Percentiles rank a stretch among this genome's conserved stretches.
These are phyloP conservation scores for Plantago ovata DNA, from an alignment of 257 asterid species.

Conservation along the genomic window DNA sequence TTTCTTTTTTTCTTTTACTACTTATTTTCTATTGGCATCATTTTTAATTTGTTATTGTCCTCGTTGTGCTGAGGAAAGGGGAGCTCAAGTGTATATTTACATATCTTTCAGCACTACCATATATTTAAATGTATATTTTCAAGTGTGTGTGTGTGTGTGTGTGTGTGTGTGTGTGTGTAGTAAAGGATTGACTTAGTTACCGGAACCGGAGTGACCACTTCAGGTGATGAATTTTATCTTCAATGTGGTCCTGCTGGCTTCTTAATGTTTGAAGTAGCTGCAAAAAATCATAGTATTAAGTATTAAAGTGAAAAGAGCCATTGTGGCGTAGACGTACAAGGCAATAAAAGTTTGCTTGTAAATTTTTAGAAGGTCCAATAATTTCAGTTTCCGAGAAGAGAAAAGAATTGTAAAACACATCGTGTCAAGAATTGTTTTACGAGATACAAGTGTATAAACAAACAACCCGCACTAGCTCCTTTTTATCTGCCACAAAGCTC, in stretches of 20 bases:
- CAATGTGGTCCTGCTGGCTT: conserved; percentile 75
- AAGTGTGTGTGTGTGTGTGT: conserved; percentile 1
- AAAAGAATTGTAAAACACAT: too few relatives aligned
- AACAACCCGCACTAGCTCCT: too few relatives aligned
- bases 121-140: conserved; percentile 6
- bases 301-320: conserved; percentile 1
- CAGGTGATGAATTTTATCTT: conserved; percentile 76
- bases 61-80: not conserved
- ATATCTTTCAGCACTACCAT: conserved; percentile 2
- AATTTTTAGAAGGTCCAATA: too few relatives aligned
- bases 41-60: too few relatives aligned
- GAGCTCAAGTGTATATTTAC: too few relatives aligned
- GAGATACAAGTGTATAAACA: too few relatives aligned
- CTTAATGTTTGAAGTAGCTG: conserved; percentile 79
- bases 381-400: too few relatives aligned
- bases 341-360: too few relatives aligned
- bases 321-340: not conserved
- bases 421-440: too few relatives aligned
- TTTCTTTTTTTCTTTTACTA: not conserved
- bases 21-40: not conserved
- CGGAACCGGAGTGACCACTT: conserved; percentile 84
- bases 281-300: conserved; percentile 18
- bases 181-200: conserved; percentile 34
- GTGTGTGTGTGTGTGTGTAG: not conserved
- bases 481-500: too few relatives aligned